Percentiles rank a stretch among this genome's conserved stretches.
Evolutionary conservation across 768 basidiomycete genomes (phyloP).

Genomic region (Zangia roseola): DNA sequence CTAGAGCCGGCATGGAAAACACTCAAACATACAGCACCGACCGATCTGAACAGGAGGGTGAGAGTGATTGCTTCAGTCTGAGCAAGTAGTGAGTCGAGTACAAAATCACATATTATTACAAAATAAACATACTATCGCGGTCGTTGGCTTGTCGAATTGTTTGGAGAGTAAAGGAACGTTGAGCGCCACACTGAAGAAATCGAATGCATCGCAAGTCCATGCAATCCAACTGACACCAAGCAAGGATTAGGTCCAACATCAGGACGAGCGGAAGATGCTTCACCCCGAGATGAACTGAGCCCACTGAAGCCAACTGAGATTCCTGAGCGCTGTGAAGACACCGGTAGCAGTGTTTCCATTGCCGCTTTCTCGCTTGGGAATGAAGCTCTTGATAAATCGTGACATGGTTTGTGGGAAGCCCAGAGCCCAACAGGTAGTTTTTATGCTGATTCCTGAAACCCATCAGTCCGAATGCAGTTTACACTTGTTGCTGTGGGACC

Average conservation of each 20-base stretch:
- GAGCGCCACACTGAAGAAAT: conserved; percentile 80
- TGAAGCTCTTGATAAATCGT: conserved; percentile 44
- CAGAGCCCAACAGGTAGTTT: background rate
- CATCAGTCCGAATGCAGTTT: background rate
- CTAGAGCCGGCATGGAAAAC: background rate
- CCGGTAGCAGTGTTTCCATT: conserved; percentile 32
- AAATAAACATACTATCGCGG: conserved; percentile 42
- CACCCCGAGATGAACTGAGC: conserved; percentile 60
- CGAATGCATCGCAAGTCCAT: conserved; percentile 85
- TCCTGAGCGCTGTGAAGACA: conserved; percentile 42
- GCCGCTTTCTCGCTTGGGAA: conserved; percentile 48
- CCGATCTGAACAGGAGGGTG: conserved; percentile 83
- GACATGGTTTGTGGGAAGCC: conserved; percentile 11
- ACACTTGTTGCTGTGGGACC: background rate
- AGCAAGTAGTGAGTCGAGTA: background rate
- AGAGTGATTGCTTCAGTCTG: conserved; percentile 85
- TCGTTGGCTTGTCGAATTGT: conserved; percentile 46
- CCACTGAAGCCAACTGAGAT: conserved; percentile 54
- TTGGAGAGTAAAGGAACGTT: conserved; percentile 45
- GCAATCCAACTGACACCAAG: conserved; percentile 63
- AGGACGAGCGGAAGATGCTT: background rate
- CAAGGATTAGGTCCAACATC: background rate
- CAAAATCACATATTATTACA: background rate
- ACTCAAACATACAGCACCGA: conserved; percentile 55
- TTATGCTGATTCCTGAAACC: conserved; percentile 14